Conservation (phyloP, 2,329 filamentous ascomycete species). For the Endocalyx cinctus region DNA sequence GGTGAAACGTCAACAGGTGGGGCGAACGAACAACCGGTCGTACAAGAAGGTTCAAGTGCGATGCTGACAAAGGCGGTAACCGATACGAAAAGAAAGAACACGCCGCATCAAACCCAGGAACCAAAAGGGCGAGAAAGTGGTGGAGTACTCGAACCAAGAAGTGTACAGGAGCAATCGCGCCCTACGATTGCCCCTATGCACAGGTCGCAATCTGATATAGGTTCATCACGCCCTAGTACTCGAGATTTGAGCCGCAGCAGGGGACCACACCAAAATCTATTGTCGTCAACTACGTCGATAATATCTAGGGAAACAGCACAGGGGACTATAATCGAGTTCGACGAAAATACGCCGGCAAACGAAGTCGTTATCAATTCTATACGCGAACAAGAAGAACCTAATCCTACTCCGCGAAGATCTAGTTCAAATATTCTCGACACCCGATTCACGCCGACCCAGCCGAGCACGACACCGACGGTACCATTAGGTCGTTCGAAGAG, state of each 20-base stretch:
- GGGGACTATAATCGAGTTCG: conserved; percentile 39
- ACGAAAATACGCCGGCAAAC: conserved; percentile 22
- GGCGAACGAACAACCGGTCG: conserved; percentile 1
- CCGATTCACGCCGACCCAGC: conserved; percentile 45
- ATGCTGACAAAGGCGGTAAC: conserved; percentile 1
- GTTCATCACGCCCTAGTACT: conserved; percentile 13
- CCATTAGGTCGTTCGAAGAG: conserved; percentile 56
- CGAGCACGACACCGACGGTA: conserved; percentile 38
- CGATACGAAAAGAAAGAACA: conserved; percentile 4
- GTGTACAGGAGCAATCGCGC: conserved; percentile 13
- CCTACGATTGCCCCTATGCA: conserved; percentile 20
- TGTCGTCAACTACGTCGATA: conserved; percentile 32
- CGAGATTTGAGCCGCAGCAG: conserved; percentile 24
- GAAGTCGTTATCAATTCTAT: conserved; percentile 16
- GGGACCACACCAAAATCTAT: conserved; percentile 21
- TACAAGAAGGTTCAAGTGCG: conserved; percentile 2
- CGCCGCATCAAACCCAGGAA: conserved; percentile 3
- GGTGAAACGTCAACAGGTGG: conserved; percentile 4
- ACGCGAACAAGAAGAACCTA: conserved; percentile 10
- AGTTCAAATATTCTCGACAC: conserved; percentile 30
- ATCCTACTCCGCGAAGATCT: conserved; percentile 11
- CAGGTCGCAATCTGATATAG: conserved; percentile 25
- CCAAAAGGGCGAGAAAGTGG: conserved; percentile 4
- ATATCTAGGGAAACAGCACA: conserved; percentile 37
- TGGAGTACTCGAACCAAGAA: conserved; percentile 8